Evolutionary conservation across 768 basidiomycete species (phyloP), one percentile per base, ranked within the genome.

Genomic region (Suillus decipiens): DNA sequence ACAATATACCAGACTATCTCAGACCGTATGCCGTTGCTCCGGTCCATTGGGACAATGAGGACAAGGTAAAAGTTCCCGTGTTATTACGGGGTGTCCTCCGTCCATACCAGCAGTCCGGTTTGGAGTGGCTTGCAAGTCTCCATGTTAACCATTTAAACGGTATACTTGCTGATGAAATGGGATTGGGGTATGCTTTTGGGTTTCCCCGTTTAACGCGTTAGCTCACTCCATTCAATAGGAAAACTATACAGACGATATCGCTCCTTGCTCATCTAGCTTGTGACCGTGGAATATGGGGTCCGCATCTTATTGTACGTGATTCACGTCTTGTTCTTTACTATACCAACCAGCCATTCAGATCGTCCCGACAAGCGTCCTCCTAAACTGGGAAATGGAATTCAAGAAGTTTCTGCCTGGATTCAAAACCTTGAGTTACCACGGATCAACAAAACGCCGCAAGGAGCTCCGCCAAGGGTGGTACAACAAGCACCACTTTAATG

Each of bases 381-480:
- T 96, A 61, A 97, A 97, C 73, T 98, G 95, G 96, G 89, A 93
- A 72, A 91, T 93, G 89, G 96, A 98, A 72, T 97, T 97, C 79
- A 92, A 94, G 73, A 96, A 95, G 73, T 97, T 98, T 74, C 81
- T 94, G 1, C 96, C 96, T 0, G 91, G 92, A 1, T 94, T 95
- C 77, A 87, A 85, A 63, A 86, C 91, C 59, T 75, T 97, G 41
- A 91, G 91, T 71, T 99, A 99, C 72, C 92, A 98, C 70, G 97
- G 97, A 33, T 86, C 81, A 54, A 88, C 90, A 42, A 94, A 94
- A 72, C 92, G 93, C 42, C 87, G 95, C 54, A 95, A 93, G 71
- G 93, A 96, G 67, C 83, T 94, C 24, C 87, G 95, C 12, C 86
- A 92, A 67, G 95, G 95, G 36, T 96, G 95, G 95, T 88, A 89